Base-by-base conservation (phyloP, 2,329 filamentous ascomycete genomes). In the Colletotrichum coccodes region DNA sequence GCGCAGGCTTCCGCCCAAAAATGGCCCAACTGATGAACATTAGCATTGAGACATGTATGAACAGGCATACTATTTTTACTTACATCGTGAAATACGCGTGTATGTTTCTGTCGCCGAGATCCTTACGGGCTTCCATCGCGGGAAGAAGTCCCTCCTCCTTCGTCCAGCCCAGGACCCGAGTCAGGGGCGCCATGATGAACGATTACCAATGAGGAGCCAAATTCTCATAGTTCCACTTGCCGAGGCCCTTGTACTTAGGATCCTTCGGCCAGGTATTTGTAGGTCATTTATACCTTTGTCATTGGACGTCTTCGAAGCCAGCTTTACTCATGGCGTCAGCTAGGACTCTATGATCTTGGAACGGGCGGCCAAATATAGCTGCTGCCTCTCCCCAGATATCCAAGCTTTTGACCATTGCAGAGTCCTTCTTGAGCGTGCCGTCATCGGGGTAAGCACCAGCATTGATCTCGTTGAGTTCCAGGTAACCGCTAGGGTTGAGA, bases 391-490 rank as follows among this genome's bases (percentile, higher is more conserved):
- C 8, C 16, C 23, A 18, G 12, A 59, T 34, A 1, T 34, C 6
- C 9, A 49, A 5, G 14, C 62, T 76, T 75, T 74, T 68, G 1
- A 75, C 54, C 1, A 80, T 64, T 23, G 71, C 71, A 0, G 75
- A 78, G 38, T 74, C 76, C 4, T 73, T 64, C 3, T 72, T 60
- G 1, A 82, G 68, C 0, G 79, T 81, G 18, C 73, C 78, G 60
- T 86, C 84, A 50, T 85, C 82, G 47, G 79, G 83, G 18, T 72
- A 74, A 0, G 79, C 72, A 1, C 75, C 74, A 7, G 81, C 76
- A 28, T 79, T 74, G 4, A 82, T 77, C 42, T 86, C 84, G n/a
- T 83, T 78, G 3, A 81, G 74, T 58, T 83, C 82, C 3, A 82
- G 52, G 76, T 79, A 83, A 9, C 82, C 82, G 3, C 83, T 83